A percentile compares a stretch with the other conserved stretches of the same genome.
These are phyloP conservation scores for Hemisphaericaspora xylanilytica DNA, from an alignment of 1,139 yeast genomes.

Conservation along the genomic window DNA sequence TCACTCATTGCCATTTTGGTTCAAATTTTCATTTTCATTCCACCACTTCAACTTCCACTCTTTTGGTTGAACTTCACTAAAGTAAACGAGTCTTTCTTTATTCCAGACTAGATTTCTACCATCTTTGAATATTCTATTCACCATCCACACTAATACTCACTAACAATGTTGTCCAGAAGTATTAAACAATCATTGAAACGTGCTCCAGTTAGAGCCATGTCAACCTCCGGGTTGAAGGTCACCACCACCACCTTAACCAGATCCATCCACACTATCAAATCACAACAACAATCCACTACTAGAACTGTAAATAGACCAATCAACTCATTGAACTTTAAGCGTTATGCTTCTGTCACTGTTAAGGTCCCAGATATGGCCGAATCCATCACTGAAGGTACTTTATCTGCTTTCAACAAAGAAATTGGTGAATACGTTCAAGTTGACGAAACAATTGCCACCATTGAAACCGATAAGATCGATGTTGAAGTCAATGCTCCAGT, in stretches of 20 bases:
- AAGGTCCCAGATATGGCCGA: slow-evolving; percentile 99
- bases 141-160: not conserved
- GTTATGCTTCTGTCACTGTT: slow-evolving; percentile 53
- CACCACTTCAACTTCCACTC: not conserved
- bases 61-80: not conserved
- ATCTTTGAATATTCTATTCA: too few species aligned
- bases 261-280: slow-evolving; percentile 9
- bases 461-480: slow-evolving; percentile 97
- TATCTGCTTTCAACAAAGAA: slow-evolving; percentile 70
- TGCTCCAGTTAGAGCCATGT: slow-evolving; percentile 7
- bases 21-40: too few species aligned
- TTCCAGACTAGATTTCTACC: not conserved
- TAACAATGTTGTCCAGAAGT: slow-evolving; percentile 18
- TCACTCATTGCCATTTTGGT: too few species aligned
- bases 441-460: slow-evolving; percentile 94
- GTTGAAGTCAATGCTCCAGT: slow-evolving; percentile 95
- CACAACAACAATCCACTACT: slow-evolving; percentile 3
- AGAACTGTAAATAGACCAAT: slow-evolving; percentile 5
- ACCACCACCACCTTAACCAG: slow-evolving; percentile 12
- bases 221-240: slow-evolving; percentile 10
- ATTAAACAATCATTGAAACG: slow-evolving; percentile 17
- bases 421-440: slow-evolving; percentile 87
- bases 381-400: slow-evolving; percentile 95
- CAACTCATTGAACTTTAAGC: slow-evolving; percentile 21
- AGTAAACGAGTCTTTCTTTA: not conserved